Evolutionary conservation across 208 protist genomes (phyloP).

Genomic region (Porcisia deanei): DNA sequence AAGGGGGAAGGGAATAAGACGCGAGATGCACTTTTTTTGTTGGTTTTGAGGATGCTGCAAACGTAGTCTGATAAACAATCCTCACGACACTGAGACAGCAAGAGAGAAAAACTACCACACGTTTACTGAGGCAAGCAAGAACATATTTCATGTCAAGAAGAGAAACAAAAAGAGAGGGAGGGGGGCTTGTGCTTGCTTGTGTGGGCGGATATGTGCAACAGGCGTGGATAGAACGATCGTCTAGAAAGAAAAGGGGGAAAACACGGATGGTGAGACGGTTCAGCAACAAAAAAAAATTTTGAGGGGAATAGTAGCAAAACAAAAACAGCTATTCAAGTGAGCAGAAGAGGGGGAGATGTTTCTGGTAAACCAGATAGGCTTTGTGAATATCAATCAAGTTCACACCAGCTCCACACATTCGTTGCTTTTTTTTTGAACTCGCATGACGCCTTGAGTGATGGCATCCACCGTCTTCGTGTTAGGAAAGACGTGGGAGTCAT

Average conservation of each 20-base stretch:
- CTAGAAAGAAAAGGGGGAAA: not conserved
- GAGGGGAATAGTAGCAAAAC: not conserved
- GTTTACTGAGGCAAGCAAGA: too few relatives aligned
- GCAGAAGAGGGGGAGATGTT: not conserved
- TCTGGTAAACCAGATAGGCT: not conserved
- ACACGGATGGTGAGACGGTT: not conserved
- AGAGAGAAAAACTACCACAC: too few relatives aligned
- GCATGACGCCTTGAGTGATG: not conserved
- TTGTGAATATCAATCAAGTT: not conserved
- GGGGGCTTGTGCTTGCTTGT: too few relatives aligned
- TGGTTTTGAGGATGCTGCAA: not conserved
- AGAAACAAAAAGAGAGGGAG: not conserved
- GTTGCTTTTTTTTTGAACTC: not conserved
- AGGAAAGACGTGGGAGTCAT: not conserved
- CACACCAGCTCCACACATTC: not conserved
- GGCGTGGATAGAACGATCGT: not conserved
- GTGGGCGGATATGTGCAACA: not conserved
- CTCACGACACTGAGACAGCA: not conserved
- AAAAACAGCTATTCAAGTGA: conserved; percentile 10
- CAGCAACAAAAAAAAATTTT: not conserved
- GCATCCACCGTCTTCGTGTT: not conserved
- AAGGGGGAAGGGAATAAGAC: conserved; percentile 2
- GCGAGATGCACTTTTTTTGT: too few relatives aligned
- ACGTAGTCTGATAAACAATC: not conserved
- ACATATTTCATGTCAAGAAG: too few relatives aligned